Percentiles rank a stretch among this genome's conserved stretches.
These are phyloP conservation scores for Penicillium fuscoglaucum DNA, from an alignment of 2,329 filamentous ascomycete species.

Conservation along the genomic window DNA sequence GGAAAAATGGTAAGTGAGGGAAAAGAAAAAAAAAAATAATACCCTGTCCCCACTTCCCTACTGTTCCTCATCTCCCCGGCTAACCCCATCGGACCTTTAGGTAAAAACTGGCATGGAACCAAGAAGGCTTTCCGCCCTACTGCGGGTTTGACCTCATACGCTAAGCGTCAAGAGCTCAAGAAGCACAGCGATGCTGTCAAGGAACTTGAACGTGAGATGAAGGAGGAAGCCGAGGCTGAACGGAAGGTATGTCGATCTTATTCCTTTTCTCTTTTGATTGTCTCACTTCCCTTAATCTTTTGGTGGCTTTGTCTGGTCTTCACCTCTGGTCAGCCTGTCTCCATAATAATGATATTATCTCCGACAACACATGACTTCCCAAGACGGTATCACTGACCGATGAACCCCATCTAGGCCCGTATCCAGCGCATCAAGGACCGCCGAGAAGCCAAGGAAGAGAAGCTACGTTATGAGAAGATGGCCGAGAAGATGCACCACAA, in stretches of 20 bases:
- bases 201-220: conserved; percentile 92
- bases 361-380: conserved; percentile 1
- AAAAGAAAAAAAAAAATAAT: conserved; percentile 1
- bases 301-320: neutral
- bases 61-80: conserved; percentile 13
- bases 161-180: conserved; percentile 70
- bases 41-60: conserved; percentile 15
- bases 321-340: neutral
- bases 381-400: conserved; percentile 6
- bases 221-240: conserved; percentile 90
- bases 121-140: conserved; percentile 84
- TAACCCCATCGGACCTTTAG: conserved; percentile 50
- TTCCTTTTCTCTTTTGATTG: neutral
- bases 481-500: conserved; percentile 98
- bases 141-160: conserved; percentile 74
- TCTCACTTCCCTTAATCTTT: neutral
- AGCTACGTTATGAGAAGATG: conserved; percentile 87
- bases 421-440: conserved; percentile 81
- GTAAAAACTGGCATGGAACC: conserved; percentile 88
- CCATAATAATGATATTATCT: neutral
- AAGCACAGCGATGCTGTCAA: conserved; percentile 74
- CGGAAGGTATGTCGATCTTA: conserved; percentile 62
- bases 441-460: conserved; percentile 86
- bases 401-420: conserved; percentile 57
- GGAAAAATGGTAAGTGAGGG: conserved; percentile 70